Evolutionary conservation across 179 eudicot species (phyloP).

Genomic region (Beta corolliflora): DNA sequence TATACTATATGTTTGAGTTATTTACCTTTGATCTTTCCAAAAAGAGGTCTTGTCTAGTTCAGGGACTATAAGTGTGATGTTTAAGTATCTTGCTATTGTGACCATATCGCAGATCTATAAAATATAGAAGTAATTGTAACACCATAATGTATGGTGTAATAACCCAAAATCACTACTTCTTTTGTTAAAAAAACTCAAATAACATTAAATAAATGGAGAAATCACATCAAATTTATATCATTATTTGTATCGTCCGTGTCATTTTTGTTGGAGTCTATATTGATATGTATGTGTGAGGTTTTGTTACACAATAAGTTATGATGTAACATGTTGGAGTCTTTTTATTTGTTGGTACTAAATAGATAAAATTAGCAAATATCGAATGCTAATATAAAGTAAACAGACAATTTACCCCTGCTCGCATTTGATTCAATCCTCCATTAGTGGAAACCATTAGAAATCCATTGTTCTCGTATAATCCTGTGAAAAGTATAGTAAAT

Average conservation of each 20-base stretch:
- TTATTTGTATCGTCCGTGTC: too few species aligned
- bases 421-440: slow-evolving; percentile 47
- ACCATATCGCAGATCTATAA: slow-evolving; percentile 48
- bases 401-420: slow-evolving; percentile 29
- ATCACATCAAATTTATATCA: too few species aligned
- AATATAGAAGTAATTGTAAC: not conserved
- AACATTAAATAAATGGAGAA: too few species aligned
- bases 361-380: not conserved
- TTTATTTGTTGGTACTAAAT: not conserved
- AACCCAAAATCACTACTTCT: too few species aligned
- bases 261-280: too few species aligned
- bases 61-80: slow-evolving; percentile 43
- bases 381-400: too few species aligned
- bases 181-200: too few species aligned
- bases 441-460: slow-evolving; percentile 40
- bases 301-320: too few species aligned
- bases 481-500: slow-evolving; percentile 11
- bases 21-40: slow-evolving; percentile 43
- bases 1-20: not conserved
- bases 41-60: slow-evolving; percentile 43
- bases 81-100: slow-evolving; percentile 42
- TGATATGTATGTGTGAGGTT: too few species aligned
- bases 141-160: too few species aligned
- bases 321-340: too few species aligned
- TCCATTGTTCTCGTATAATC: slow-evolving; percentile 35